Conservation (phyloP, 495 filamentous ascomycete genomes). For the Penicillium egyptiacum region DNA sequence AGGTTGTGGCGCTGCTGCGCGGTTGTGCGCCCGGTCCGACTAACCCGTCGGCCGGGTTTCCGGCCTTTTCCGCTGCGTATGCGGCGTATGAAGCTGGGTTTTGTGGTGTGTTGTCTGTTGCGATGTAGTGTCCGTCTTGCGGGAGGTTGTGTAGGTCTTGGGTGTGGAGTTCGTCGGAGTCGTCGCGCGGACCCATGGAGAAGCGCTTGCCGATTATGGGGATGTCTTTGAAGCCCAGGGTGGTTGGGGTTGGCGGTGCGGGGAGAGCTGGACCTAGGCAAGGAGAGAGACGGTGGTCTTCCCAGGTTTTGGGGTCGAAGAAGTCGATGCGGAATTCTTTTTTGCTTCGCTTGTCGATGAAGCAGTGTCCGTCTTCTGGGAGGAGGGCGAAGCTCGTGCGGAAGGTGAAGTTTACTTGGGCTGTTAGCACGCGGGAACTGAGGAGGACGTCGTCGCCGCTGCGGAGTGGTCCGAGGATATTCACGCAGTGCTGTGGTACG, state of each 20-base stretch:
- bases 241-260: constrained; percentile 20
- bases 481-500: constrained; percentile 80
- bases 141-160: constrained; percentile 8
- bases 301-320: constrained; percentile 77
- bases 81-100: constrained; percentile 19
- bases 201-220: constrained; percentile 42
- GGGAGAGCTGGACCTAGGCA: constrained; percentile 66
- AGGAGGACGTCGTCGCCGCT: constrained; percentile 90
- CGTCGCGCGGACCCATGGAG: constrained; percentile 31
- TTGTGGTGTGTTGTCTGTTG: constrained; percentile 7
- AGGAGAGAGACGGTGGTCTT: constrained; percentile 74
- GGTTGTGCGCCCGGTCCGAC: constrained; percentile 34
- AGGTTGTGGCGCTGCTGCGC: constrained; percentile 28
- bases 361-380: constrained; percentile 86
- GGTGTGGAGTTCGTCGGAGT: constrained; percentile 21
- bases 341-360: constrained; percentile 77
- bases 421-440: constrained; percentile 86
- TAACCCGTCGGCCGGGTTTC: constrained; percentile 39
- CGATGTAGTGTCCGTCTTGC: not conserved
- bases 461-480: constrained; percentile 85
- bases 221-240: constrained; percentile 46
- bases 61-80: constrained; percentile 15
- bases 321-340: constrained; percentile 85
- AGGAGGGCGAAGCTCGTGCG: constrained; percentile 83
- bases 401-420: constrained; percentile 92